These are phyloP conservation scores for Rutstroemia sp. DNA, from an alignment of 2,329 filamentous ascomycete genomes.

Conservation along the genomic window DNA sequence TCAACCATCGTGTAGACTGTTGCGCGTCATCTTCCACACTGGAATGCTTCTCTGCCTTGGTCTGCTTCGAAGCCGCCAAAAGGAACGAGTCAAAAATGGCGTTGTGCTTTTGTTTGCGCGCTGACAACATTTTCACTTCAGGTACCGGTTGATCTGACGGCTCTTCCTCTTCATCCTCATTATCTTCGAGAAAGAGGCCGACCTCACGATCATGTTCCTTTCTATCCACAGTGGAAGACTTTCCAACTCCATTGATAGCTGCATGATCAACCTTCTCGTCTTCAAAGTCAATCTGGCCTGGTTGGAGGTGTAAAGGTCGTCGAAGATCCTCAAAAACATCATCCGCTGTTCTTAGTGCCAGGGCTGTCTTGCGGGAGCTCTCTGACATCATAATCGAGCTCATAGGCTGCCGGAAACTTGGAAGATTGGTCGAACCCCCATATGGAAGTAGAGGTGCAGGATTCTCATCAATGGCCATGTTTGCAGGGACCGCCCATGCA, in stretches of 20 bases:
- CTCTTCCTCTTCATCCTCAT: slow-evolving; percentile 15
- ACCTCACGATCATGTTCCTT: background rate
- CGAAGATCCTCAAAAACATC: slow-evolving; percentile 27
- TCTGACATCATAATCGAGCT: background rate
- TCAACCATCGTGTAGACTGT: slow-evolving; percentile 27
- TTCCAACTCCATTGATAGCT: background rate
- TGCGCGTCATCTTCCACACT: slow-evolving; percentile 17
- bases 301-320: background rate
- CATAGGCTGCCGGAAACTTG: background rate
- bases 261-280: background rate
- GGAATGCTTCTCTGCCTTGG: background rate
- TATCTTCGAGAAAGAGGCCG: slow-evolving; percentile 1
- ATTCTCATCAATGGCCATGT: no score
- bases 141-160: slow-evolving; percentile 24
- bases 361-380: background rate
- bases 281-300: background rate
- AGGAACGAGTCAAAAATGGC: slow-evolving; percentile 38
- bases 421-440: background rate
- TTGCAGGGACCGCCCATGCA: no score
- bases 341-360: slow-evolving; percentile 21
- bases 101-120: slow-evolving; percentile 43
- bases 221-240: background rate
- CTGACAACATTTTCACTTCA: slow-evolving; percentile 34
- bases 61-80: background rate
- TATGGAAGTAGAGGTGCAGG: no score